Evolutionary conservation across 2,329 filamentous ascomycete genomes (phyloP).

Genomic region (Aspergillus sergii): DNA sequence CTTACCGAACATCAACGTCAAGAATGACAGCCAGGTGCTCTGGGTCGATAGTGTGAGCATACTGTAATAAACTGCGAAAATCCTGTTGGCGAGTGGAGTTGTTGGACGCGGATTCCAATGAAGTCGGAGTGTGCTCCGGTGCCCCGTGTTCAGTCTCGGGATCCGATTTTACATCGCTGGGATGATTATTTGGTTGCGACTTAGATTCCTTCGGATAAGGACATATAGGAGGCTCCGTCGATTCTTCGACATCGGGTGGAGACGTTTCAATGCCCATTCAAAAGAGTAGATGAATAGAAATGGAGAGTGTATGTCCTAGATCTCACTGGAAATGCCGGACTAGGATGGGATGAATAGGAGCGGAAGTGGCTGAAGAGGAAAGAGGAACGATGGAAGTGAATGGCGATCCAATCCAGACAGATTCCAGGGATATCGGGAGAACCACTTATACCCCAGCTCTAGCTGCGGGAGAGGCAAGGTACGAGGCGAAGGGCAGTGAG

Average conservation of each 20-base stretch:
- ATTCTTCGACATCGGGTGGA: constrained; percentile 44
- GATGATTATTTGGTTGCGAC: constrained; percentile 23
- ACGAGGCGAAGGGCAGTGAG: constrained; percentile 13
- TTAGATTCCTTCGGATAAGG: constrained; percentile 30
- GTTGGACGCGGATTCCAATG: background rate
- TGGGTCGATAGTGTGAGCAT: constrained; percentile 30
- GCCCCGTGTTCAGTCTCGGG: constrained; percentile 20
- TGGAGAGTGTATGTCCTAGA: background rate
- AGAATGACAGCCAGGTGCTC: constrained; percentile 23
- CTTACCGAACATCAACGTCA: constrained; percentile 29
- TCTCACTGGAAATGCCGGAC: background rate
- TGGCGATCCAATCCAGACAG: background rate
- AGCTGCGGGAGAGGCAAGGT: constrained; percentile 2
- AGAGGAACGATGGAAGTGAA: background rate
- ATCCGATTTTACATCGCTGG: constrained; percentile 21
- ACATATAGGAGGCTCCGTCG: constrained; percentile 45
- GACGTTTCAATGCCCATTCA: constrained; percentile 45
- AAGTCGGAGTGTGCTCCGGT: constrained; percentile 3
- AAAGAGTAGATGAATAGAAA: constrained; percentile 21
- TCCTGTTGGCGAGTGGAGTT: background rate
- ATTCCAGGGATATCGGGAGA: background rate
- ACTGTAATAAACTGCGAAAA: constrained; percentile 16
- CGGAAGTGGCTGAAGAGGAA: background rate
- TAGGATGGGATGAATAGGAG: background rate
- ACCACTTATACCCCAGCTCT: constrained; percentile 4